Conservation (phyloP, 805 yeast species). For the Wickerhamiella dianesei region DNA sequence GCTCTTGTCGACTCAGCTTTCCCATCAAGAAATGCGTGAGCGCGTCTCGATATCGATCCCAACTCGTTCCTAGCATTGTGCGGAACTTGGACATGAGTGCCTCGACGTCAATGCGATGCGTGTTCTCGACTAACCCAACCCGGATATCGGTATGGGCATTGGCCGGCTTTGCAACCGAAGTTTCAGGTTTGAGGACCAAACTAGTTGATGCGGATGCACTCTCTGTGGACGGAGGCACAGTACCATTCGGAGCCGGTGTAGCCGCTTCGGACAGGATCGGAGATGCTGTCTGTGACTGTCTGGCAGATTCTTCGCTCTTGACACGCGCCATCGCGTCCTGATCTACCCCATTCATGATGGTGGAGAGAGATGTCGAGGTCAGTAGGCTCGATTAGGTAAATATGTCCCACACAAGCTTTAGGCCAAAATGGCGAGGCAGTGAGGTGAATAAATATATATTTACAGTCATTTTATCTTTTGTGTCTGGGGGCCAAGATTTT, state of each 20-base stretch:
- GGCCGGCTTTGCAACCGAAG: constrained; percentile 21
- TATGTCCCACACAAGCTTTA: background rate
- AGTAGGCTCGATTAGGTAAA: background rate
- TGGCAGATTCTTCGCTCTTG: background rate
- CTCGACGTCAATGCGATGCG: constrained; percentile 33
- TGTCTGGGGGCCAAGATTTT: background rate
- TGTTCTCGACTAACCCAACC: constrained; percentile 2
- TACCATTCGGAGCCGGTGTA: background rate
- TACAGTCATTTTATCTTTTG: no score
- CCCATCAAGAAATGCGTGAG: constrained; percentile 51
- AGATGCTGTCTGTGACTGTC: background rate
- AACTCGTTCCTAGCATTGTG: constrained; percentile 53
- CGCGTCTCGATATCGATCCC: constrained; percentile 78
- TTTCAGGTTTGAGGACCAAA: background rate
- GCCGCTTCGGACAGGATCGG: background rate
- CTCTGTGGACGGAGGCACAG: constrained; percentile 7
- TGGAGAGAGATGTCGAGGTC: background rate
- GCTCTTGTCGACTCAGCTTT: constrained; percentile 61
- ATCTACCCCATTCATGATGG: background rate
- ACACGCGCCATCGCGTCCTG: background rate
- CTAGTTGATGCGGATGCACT: no score
- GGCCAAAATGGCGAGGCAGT: background rate
- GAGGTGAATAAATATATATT: no score
- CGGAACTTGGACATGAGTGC: constrained; percentile 60
- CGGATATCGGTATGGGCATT: constrained; percentile 18